Base-by-base conservation (phyloP, 2,329 filamentous ascomycete species). In the Zymoseptoria crescenta region DNA sequence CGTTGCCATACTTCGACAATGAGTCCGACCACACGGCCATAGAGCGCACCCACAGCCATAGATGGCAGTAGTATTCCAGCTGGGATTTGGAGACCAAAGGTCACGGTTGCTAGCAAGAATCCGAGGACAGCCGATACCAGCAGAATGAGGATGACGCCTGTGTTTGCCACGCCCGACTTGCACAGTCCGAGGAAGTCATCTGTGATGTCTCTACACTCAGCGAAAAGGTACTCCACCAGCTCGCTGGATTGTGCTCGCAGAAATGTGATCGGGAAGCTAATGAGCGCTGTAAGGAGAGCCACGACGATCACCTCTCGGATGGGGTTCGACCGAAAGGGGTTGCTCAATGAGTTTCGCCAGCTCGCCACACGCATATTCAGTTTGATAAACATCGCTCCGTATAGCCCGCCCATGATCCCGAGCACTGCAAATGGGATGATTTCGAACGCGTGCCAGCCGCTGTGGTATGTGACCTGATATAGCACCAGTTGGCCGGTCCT, bases 181-280 rank as follows among this genome's bases (percentile, higher is more conserved):
- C 94, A 99, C 21, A 99, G 85, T 35, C 90, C 91, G 59, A 97
- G 88, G 57, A 87, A 87, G 75, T 99, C 94, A 67, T 95, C 89
- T 20, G 86, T 81, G 20, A 91, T 82, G 64, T 87, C 84, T 3
- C 86, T 86, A 74, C 94, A 99, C 75, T 99, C 93, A 8, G 91
- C 85, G 72, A 99, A 97, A 28, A 99, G 84, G 59, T 87, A 88
- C 62, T 92, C 92, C 16, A 97, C 92, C 2, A 99, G 84, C 72
- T 96, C 91, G 0, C 91, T 92, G 21, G 89, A 85, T 72, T 97
- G 93, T 3, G 91, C 88, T 61, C 94, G 88, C 87, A 97, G 96
- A 74, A 96, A 97, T 58, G 91, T 87, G 75, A 96, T 96, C 9
- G 94, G 94, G 68, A 91, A 99, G 77, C 96, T 96, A 74, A 97